Percentiles rank a stretch among this genome's conserved stretches.
Evolutionary conservation across 176 grass and related monocot species (phyloP).

Genomic region (Microstegium vimineum): DNA sequence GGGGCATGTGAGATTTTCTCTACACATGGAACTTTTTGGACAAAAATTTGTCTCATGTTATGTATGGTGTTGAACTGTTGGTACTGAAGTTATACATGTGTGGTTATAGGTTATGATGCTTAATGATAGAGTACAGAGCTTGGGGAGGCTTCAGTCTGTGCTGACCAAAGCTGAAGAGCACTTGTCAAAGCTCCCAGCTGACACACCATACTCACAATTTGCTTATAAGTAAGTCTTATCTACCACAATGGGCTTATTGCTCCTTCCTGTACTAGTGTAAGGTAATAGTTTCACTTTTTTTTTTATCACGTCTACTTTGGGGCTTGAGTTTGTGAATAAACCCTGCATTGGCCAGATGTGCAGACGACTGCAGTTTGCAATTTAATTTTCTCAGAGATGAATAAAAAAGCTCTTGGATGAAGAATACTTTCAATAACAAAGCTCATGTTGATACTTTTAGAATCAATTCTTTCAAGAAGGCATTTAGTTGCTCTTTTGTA

Average conservation of each 20-base stretch:
- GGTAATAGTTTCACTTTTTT: not conserved
- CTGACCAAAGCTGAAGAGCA: slow-evolving; percentile 85
- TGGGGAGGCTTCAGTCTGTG: slow-evolving; percentile 80
- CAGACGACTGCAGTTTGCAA: not conserved
- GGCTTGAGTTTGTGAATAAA: not conserved
- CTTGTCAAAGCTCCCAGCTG: slow-evolving; percentile 60
- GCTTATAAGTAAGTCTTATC: slow-evolving; percentile 54
- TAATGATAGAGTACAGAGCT: slow-evolving; percentile 82
- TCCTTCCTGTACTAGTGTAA: not conserved
- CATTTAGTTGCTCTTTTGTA: not conserved
- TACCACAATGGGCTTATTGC: not conserved
- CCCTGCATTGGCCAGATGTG: not conserved
- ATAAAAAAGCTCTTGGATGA: not conserved
- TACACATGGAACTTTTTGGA: not conserved
- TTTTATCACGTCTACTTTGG: not conserved
- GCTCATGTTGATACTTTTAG: not conserved
- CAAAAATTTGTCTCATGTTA: not conserved
- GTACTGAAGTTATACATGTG: not conserved
- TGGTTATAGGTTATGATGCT: slow-evolving; percentile 85
- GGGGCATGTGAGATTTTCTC: slow-evolving; percentile 67
- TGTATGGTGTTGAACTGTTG: not conserved
- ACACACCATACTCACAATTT: slow-evolving; percentile 78
- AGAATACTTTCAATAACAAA: not conserved
- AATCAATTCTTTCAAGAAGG: not conserved
- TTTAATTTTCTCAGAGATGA: not conserved